Conservation (phyloP, 2,329 filamentous ascomycete species). For the Epichloe aotearoae region DNA sequence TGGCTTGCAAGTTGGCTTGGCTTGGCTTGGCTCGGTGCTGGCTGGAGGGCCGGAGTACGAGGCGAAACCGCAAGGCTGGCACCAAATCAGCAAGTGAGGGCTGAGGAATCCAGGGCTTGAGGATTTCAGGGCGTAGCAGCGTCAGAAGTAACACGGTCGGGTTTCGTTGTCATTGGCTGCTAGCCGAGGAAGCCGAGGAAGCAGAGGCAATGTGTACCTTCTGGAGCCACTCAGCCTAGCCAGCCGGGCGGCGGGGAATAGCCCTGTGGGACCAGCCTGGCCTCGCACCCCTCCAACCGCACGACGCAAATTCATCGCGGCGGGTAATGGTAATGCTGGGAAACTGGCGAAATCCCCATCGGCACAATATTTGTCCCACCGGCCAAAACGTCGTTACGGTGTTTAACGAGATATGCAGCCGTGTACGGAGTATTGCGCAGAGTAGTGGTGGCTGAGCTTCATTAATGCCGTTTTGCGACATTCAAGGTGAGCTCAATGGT, state of each 20-base stretch:
- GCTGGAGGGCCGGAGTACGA: not conserved
- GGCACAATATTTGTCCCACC: too few relatives aligned
- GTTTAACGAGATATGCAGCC: too few relatives aligned
- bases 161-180: conserved; percentile 13
- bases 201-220: not conserved
- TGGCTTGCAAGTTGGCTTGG: too few relatives aligned
- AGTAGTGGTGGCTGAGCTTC: too few relatives aligned
- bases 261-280: not conserved
- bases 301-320: not conserved
- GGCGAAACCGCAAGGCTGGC: not conserved
- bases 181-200: conserved; percentile 16
- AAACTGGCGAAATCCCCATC: too few relatives aligned
- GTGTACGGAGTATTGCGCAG: too few relatives aligned
- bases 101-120: not conserved
- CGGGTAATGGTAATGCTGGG: too few relatives aligned
- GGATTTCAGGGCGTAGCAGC: not conserved
- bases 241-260: not conserved
- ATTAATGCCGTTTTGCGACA: too few relatives aligned
- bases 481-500: too few relatives aligned
- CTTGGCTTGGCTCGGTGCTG: not conserved
- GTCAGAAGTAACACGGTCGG: not conserved
- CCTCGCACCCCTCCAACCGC: not conserved
- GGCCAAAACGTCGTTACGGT: too few relatives aligned
- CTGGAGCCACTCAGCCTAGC: not conserved
- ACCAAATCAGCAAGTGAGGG: not conserved